Conservation (phyloP, 225 moss, liverwort and hornwort genomes). For the Marchantia paleacea region DNA sequence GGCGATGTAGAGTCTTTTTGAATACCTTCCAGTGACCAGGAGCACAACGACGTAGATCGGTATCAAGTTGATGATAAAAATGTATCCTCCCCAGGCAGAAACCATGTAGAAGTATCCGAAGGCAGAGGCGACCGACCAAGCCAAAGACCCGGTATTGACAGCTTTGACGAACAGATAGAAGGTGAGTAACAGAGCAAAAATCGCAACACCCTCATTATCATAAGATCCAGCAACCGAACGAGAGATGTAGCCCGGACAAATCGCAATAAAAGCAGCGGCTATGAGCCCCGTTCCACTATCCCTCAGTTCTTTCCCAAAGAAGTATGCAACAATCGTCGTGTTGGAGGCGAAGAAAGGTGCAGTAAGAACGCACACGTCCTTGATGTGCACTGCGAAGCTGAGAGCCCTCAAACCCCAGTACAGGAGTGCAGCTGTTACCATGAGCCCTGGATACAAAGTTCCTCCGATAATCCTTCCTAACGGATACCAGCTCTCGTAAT, state of each 20-base stretch:
- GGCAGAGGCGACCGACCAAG: constrained; percentile 88
- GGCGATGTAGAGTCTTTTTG: constrained; percentile 79
- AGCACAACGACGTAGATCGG: constrained; percentile 93
- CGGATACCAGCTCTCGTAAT: constrained; percentile 99
- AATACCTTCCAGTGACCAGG: constrained; percentile 84
- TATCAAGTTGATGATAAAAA: constrained; percentile 93
- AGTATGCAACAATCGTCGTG: constrained; percentile 90
- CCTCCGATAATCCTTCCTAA: constrained; percentile 96
- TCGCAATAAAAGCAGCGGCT: constrained; percentile 89
- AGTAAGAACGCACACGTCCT: constrained; percentile 91
- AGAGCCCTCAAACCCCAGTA: constrained; percentile 82
- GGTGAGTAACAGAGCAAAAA: constrained; percentile 86
- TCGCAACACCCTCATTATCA: constrained; percentile 96
- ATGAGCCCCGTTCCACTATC: constrained; percentile 85
- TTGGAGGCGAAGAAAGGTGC: constrained; percentile 98
- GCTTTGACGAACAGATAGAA: constrained; percentile 96
- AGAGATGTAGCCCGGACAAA: constrained; percentile 97
- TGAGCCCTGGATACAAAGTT: constrained; percentile 91
- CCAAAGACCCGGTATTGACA: constrained; percentile 87
- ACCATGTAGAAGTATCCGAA: constrained; percentile 99
- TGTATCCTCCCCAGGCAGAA: constrained; percentile 99
- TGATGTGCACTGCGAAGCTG: constrained; percentile 84
- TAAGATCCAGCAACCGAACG: constrained; percentile 97
- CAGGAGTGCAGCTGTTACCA: constrained; percentile 91
- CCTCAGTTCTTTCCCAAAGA: constrained; percentile 90